Conservation (phyloP, 192 early-diverging fungal species). For the Podila verticillata region DNA sequence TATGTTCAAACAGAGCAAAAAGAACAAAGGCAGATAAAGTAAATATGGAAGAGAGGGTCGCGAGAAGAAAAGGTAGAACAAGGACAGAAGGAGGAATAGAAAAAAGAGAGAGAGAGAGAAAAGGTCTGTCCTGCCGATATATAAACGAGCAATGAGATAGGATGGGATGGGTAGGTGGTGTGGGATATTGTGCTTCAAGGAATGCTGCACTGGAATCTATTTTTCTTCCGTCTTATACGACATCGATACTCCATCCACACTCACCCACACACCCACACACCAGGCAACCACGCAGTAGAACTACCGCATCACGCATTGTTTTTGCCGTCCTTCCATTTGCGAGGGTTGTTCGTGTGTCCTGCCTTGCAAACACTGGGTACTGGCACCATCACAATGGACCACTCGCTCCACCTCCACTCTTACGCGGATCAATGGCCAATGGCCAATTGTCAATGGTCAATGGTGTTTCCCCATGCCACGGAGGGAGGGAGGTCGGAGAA, state of each 20-base stretch:
- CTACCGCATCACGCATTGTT: no score
- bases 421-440: no score
- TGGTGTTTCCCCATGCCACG: no score
- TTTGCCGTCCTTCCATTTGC: no score
- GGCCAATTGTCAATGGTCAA: background rate
- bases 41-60: background rate
- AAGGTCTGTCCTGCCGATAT: slow-evolving; percentile 3
- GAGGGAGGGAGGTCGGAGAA: no score
- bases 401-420: no score
- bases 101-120: background rate
- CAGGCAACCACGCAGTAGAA: no score
- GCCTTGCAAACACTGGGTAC: no score
- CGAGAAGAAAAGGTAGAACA: slow-evolving; percentile 3
- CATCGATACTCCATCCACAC: background rate
- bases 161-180: background rate
- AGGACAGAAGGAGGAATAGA: background rate
- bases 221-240: background rate
- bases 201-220: slow-evolving; percentile 3
- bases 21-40: no score
- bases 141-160: slow-evolving; percentile 2
- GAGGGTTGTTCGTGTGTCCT: no score
- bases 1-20: background rate
- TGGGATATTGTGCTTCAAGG: background rate
- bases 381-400: no score
- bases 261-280: no score